Evolutionary conservation across 2,329 filamentous ascomycete genomes (phyloP), one percentile per base, ranked within the genome.

Genomic region (Fusarium pilosicola): DNA sequence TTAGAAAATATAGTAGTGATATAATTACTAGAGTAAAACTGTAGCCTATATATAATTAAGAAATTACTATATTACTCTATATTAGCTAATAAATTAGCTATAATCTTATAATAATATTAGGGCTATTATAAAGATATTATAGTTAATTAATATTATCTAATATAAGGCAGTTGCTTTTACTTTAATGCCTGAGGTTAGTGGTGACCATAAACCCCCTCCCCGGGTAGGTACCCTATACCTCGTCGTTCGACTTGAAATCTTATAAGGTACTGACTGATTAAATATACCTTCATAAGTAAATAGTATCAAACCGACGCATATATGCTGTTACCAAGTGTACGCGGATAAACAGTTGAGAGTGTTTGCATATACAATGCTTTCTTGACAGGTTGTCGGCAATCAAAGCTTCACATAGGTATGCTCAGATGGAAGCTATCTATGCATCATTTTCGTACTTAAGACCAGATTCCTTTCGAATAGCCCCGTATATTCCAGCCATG

Each of bases 401-500:
- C 12, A 51, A 18, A 34, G 12, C 17, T 34, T 24, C n/a, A 34
- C n/a, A 14, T 17, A 34, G 32, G 32, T 9, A 24, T 10, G 20
- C 26, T 15, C 22, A 51, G 6, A 28, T 28, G 26, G 8, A 4
- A 2, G 20, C 20, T 15, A 22, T 26, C 58, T 60, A 77, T 12
- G 59, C 65, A 54, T 70, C 62, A n/a, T 93, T 94, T 79, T 94
- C 92, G 83, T 91, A 97, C 62, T 90, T 87, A 76, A 97, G 81
- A 0, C 94, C 94, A 34, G 88, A 89, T 79, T 94, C 92, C 83
- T 92, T 85, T 77, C 95, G 89, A 62, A 93, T 91, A 6, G 92
- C 92, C 1, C 95, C 95, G 83, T 97, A 97, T 42, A 97, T 92
- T 17, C 89, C 92, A 6, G 93, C 92, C 80, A 97, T 89, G 82